phyloP scores from a whole-genome alignment of 345 rosid species.

The Gossypium raimondii region DNA sequence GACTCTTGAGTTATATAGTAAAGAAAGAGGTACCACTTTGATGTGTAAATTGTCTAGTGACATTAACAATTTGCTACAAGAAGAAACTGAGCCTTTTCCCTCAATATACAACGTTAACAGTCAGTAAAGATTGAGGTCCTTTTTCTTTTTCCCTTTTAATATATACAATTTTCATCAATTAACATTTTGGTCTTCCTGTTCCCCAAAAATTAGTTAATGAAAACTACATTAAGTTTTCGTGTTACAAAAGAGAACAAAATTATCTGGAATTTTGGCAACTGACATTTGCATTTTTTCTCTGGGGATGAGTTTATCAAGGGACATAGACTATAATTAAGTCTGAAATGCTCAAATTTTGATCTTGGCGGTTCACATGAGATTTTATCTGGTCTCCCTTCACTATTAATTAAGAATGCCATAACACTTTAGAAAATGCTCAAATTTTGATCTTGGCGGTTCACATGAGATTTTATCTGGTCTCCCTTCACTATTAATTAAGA shows the following conservation, averaged over 20 bases:
- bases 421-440: background rate
- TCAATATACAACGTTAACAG: background rate
- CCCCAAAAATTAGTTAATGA: background rate
- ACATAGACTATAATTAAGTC: background rate
- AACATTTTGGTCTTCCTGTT: background rate
- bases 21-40: background rate
- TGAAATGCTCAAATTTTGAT: slow-evolving; percentile 1
- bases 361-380: background rate
- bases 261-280: background rate
- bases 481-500: background rate
- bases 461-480: background rate
- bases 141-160: background rate
- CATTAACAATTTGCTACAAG: background rate
- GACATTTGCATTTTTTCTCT: background rate
- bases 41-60: background rate
- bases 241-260: background rate
- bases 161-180: background rate
- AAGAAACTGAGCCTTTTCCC: background rate
- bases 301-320: background rate
- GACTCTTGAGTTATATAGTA: background rate
- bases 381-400: background rate
- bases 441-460: background rate
- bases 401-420: background rate
- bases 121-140: background rate
- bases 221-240: background rate